These are phyloP conservation scores for Torulaspora gathmanii DNA, from an alignment of 805 yeast genomes.

Conservation along the genomic window DNA sequence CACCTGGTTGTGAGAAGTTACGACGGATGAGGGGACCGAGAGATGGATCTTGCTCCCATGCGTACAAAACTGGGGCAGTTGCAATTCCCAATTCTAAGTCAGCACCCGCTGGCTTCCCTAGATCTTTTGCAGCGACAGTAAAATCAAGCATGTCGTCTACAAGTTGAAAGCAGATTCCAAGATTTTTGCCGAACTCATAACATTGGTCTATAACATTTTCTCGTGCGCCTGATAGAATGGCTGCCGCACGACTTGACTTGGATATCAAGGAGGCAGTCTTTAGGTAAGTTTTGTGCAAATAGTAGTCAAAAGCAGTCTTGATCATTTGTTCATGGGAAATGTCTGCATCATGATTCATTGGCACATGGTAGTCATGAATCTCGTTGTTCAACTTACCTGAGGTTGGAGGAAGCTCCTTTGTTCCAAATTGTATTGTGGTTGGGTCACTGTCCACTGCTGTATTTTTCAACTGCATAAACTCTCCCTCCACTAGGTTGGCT, in stretches of 20 bases:
- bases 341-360: conserved; percentile 9
- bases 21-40: conserved; percentile 80
- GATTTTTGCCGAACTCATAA: conserved; percentile 85
- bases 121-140: conserved; percentile 73
- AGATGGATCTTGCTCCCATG: conserved; percentile 85
- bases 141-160: conserved; percentile 96
- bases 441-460: conserved; percentile 61
- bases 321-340: conserved; percentile 61
- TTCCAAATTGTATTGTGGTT: conserved; percentile 32
- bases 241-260: conserved; percentile 88
- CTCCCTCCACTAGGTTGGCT: conserved; percentile 97
- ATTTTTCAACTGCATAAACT: conserved; percentile 96
- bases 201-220: conserved; percentile 74
- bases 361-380: conserved; percentile 36
- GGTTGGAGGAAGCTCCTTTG: conserved; percentile 39
- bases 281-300: conserved; percentile 88
- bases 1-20: conserved; percentile 76
- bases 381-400: conserved; percentile 12
- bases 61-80: conserved; percentile 92
- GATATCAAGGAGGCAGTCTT: conserved; percentile 94
- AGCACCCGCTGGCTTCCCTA: conserved; percentile 96
- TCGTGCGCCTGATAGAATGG: conserved; percentile 82
- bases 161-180: conserved; percentile 92
- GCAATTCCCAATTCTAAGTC: conserved; percentile 92
- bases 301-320: conserved; percentile 92